A percentile compares a stretch with the other conserved stretches of the same genome.
Conservation (phyloP, 345 rosid genomes). For the Trapa incisa region DNA sequence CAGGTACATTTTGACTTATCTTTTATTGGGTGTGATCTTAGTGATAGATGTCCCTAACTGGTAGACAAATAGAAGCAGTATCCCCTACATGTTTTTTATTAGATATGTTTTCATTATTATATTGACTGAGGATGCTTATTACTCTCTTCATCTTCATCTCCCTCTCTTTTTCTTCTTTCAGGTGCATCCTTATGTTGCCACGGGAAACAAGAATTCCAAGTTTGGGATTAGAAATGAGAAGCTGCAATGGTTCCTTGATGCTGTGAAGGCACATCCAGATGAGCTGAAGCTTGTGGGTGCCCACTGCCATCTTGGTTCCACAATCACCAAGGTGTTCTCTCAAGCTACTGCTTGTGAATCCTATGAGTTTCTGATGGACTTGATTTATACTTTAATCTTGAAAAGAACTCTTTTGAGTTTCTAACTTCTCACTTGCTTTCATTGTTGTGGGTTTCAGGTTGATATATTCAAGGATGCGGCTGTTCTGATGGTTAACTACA, state of each 20-base stretch:
- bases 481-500: constrained; percentile 74
- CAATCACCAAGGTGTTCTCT: constrained; percentile 72
- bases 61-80: too few relatives aligned
- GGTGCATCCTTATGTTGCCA: constrained; percentile 98
- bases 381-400: neutral
- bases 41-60: too few relatives aligned
- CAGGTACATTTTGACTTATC: constrained; percentile 40
- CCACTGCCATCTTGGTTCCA: constrained; percentile 97
- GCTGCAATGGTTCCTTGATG: constrained; percentile 96
- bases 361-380: neutral
- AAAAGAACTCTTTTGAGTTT: too few relatives aligned
- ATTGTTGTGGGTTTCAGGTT: constrained; percentile 38
- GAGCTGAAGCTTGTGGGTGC: constrained; percentile 94
- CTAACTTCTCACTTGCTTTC: neutral
- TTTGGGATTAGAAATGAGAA: constrained; percentile 98
- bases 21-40: neutral
- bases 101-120: neutral
- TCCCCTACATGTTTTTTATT: neutral
- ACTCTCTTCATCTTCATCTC: constrained; percentile 3
- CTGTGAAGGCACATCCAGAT: constrained; percentile 70
- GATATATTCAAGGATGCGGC: constrained; percentile 97
- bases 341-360: neutral
- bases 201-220: constrained; percentile 96
- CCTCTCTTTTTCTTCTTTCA: constrained; percentile 6
- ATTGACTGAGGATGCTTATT: neutral